Conservation (phyloP, 148 eudicot genomes). For the Rhododendron henanense region DNA sequence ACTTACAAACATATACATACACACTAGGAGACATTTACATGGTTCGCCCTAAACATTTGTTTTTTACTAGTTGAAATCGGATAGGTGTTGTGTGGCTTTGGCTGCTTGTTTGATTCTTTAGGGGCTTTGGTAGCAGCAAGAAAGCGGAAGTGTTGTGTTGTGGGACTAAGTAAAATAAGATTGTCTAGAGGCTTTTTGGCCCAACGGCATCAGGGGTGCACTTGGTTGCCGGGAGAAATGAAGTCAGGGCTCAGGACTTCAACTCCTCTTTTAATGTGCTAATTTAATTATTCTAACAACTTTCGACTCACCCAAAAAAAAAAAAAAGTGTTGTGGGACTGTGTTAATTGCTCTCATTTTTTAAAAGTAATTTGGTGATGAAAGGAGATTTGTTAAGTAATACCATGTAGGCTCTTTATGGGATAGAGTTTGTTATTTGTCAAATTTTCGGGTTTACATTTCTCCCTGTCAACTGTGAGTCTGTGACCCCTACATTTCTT, state of each 20-base stretch:
- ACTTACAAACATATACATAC: background rate
- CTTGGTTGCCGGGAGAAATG: background rate
- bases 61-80: background rate
- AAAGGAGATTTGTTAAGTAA: background rate
- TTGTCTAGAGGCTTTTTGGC: background rate
- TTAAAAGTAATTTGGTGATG: background rate
- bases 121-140: background rate
- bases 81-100: background rate
- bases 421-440: background rate
- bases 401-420: background rate
- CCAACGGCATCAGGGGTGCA: background rate
- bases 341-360: background rate
- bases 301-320: too few relatives aligned
- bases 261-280: too few relatives aligned
- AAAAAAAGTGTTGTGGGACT: background rate
- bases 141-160: background rate
- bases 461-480: background rate
- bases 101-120: background rate
- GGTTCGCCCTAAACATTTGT: background rate
- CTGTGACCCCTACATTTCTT: background rate
- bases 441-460: background rate
- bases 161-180: background rate
- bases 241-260: background rate
- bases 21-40: background rate
- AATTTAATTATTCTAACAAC: too few relatives aligned